Percentiles rank a stretch among this genome's conserved stretches.
Evolutionary conservation across 495 filamentous ascomycete species (phyloP).

Genomic region (Paragyromitra xinjiangensis): DNA sequence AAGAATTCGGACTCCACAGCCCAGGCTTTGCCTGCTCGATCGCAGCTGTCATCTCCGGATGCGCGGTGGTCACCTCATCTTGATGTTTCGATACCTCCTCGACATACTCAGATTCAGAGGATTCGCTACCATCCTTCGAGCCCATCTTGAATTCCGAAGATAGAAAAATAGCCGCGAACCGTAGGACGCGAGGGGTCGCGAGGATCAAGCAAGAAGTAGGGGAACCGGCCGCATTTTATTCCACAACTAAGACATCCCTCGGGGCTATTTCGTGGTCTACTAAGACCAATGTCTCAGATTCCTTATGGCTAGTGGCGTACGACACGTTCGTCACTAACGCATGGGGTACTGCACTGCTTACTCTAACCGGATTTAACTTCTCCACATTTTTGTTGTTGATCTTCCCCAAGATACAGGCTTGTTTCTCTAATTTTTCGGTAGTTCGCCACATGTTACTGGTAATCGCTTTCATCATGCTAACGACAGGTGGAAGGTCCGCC

Average conservation of each 20-base stretch:
- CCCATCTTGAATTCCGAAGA: constrained; percentile 23
- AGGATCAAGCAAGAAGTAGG: too few relatives aligned
- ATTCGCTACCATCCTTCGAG: constrained; percentile 9
- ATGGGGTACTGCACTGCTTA: too few relatives aligned
- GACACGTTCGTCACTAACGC: not conserved
- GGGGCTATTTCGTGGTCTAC: not conserved
- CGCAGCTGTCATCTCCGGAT: constrained; percentile 61
- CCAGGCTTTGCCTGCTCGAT: constrained; percentile 59
- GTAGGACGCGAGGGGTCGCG: not conserved
- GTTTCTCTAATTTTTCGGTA: too few relatives aligned
- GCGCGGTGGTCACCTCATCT: constrained; percentile 53
- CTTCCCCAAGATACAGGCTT: too few relatives aligned
- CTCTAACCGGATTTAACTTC: too few relatives aligned
- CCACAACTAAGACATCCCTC: not conserved
- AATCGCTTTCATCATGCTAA: too few relatives aligned
- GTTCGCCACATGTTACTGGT: too few relatives aligned
- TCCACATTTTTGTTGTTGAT: too few relatives aligned
- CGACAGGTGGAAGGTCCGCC: too few relatives aligned
- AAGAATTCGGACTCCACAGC: constrained; percentile 61
- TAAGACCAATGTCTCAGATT: not conserved
- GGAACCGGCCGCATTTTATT: not conserved
- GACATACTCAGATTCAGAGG: not conserved
- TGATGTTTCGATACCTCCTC: not conserved
- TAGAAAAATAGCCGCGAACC: not conserved
- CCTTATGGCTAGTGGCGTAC: not conserved